Base-by-base conservation (phyloP, 352 stramenopile genomes). In the Globisporangium cederbergense region DNA sequence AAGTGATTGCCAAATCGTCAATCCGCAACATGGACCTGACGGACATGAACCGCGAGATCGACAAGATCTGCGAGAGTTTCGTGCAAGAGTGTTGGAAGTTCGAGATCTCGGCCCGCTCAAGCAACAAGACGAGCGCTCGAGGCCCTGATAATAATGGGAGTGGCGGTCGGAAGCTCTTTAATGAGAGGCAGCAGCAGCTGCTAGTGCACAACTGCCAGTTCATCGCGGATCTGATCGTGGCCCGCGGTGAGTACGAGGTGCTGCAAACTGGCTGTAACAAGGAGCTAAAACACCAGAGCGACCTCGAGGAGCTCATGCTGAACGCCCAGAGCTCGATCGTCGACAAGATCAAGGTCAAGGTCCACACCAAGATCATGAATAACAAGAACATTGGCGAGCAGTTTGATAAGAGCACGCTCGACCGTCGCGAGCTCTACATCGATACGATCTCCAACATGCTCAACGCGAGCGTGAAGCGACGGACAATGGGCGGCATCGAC, bases 351-450 rank as follows among this genome's bases (percentile, higher is more conserved):
- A 76, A 86, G 32, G 65, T 78, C 1, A 91, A 92, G 50, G 81
- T 95, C 45, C 73, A 85, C 62, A 88, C 81, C 51, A 95, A 95
- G 78, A 89, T 95, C 75, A 90, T 90, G 78, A 90, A 95, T 64
- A 95, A 95, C 77, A 95, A 95, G 65, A 93, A 95, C 69, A 92
- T 89, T 38, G 86, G 86, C 54, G 86, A 95, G 61, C 86, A 95
- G 65, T 95, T 95, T 57, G 86, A 95, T 68, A 91, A 90, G 66
- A 86, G 80, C 45, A 75, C 79, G 14, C 72, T 95, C 9, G 84
- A 95, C 38, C 71, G 86, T 10, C 82, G 86, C 2, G 86, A 95
- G 64, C 70, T 95, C 0, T 95, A 89, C 60, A 85, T 95, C 3
- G 78, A 91, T 36, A 93, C 86, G 36, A 66, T 95, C 14, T 75